Evolutionary conservation across 352 stramenopile genomes (phyloP).

Genomic region (Phytopythium delawarense): DNA sequence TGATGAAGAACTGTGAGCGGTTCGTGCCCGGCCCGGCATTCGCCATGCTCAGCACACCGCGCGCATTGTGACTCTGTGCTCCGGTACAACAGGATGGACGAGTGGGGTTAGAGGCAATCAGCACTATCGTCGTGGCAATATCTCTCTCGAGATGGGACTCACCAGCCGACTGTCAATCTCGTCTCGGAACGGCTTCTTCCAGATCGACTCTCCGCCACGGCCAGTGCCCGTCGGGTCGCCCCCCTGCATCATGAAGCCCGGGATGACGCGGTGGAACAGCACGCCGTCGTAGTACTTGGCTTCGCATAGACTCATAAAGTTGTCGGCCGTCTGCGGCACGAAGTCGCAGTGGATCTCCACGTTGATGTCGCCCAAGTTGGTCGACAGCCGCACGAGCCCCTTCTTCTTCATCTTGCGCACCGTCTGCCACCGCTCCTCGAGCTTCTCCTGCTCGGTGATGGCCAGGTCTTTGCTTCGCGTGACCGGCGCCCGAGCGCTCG

Average conservation of each 20-base stretch:
- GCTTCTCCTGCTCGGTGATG: slow-evolving; percentile 52
- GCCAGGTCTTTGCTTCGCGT: slow-evolving; percentile 49
- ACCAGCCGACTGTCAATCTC: slow-evolving; percentile 96
- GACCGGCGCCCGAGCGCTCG: slow-evolving; percentile 81
- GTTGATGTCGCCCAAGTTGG: slow-evolving; percentile 93
- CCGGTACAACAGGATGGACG: neutral
- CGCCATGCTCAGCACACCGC: slow-evolving; percentile 95
- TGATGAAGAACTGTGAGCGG: slow-evolving; percentile 99
- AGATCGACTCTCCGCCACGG: slow-evolving; percentile 92
- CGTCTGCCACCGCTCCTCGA: slow-evolving; percentile 81
- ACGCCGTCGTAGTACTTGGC: slow-evolving; percentile 93
- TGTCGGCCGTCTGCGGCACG: slow-evolving; percentile 93
- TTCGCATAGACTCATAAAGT: slow-evolving; percentile 95
- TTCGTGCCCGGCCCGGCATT: slow-evolving; percentile 96
- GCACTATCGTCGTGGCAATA: neutral
- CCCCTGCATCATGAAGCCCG: slow-evolving; percentile 95
- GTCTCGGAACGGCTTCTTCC: slow-evolving; percentile 93
- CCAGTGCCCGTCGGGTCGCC: slow-evolving; percentile 95
- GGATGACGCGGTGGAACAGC: slow-evolving; percentile 96
- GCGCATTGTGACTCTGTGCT: slow-evolving; percentile 71
- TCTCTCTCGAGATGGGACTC: slow-evolving; percentile 6
- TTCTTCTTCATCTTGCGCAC: slow-evolving; percentile 94
- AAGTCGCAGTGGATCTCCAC: slow-evolving; percentile 97
- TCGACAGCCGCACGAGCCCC: slow-evolving; percentile 95
- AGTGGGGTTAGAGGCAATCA: neutral